Evolutionary conservation across 2,329 filamentous ascomycete genomes (phyloP).

Genomic region (Colletotrichum higginsianum): DNA sequence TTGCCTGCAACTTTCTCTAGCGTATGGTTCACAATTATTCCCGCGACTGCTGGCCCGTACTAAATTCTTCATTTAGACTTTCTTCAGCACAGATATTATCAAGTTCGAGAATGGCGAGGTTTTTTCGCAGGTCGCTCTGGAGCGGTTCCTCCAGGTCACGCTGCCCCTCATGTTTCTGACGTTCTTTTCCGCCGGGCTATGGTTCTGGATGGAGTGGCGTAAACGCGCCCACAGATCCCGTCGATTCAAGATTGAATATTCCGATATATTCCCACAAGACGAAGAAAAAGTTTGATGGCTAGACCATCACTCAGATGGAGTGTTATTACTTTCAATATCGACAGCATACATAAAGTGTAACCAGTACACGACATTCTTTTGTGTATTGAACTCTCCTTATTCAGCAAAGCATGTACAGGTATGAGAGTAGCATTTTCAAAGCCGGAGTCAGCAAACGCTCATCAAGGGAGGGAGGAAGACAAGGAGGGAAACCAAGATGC

Average conservation of each 20-base stretch:
- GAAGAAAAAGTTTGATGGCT: background rate
- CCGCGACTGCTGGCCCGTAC: background rate
- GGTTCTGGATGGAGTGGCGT: conserved; percentile 24
- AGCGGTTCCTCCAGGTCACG: conserved; percentile 25
- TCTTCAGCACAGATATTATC: conserved; percentile 31
- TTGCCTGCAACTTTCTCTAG: conserved; percentile 44
- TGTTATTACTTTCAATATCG: too few relatives aligned
- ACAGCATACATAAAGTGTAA: too few relatives aligned
- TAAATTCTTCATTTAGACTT: conserved; percentile 2
- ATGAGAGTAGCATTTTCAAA: too few relatives aligned
- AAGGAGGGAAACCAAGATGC: too few relatives aligned
- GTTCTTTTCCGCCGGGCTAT: conserved; percentile 8
- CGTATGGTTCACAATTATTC: background rate
- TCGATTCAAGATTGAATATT: background rate
- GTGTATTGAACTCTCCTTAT: too few relatives aligned
- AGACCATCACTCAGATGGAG: too few relatives aligned
- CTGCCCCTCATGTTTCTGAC: conserved; percentile 28
- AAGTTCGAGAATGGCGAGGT: conserved; percentile 11
- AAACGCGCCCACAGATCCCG: background rate
- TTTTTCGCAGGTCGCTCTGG: conserved; percentile 3
- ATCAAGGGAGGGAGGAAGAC: too few relatives aligned
- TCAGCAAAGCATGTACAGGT: too few relatives aligned
- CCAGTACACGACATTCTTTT: too few relatives aligned
- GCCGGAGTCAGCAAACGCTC: too few relatives aligned
- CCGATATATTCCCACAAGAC: background rate